A percentile compares a stretch with the other conserved stretches of the same genome.
Evolutionary conservation across 2,329 filamentous ascomycete genomes (phyloP).

Genomic region (Penicillium hesseltinei): DNA sequence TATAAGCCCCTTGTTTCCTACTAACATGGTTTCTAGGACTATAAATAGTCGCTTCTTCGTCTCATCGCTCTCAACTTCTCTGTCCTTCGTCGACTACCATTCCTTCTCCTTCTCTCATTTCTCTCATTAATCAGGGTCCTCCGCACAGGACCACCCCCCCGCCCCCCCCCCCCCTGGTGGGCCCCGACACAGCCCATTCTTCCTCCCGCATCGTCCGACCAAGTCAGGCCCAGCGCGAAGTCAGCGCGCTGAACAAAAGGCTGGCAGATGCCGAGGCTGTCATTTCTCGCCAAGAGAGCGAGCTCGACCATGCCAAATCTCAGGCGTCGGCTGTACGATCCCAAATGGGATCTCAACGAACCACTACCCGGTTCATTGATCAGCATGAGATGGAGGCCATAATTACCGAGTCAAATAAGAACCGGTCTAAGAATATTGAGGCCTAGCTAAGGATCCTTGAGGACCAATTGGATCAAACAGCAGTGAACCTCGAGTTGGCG

Average conservation of each 20-base stretch:
- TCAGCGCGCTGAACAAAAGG: not conserved
- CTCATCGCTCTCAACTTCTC: not conserved
- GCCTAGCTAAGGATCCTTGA: too few species aligned
- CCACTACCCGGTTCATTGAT: too few species aligned
- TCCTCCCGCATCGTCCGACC: too few species aligned
- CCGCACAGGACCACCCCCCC: not conserved
- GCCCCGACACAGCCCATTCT: constrained; percentile 1
- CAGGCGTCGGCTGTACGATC: not conserved
- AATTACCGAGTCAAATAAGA: too few species aligned
- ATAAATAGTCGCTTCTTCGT: not conserved
- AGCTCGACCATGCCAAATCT: not conserved
- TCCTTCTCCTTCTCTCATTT: not conserved
- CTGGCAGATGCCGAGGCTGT: not conserved
- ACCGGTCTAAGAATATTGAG: too few species aligned
- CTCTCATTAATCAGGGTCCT: not conserved
- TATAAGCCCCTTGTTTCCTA: not conserved
- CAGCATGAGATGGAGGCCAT: too few species aligned
- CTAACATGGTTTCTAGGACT: not conserved
- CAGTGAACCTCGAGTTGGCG: rapidly evolving
- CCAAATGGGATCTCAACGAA: too few species aligned
- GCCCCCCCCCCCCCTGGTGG: not conserved
- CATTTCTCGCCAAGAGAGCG: not conserved
- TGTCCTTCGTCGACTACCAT: not conserved
- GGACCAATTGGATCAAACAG: too few species aligned
- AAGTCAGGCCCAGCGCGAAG: not conserved